phyloP scores from a whole-genome alignment of 768 basidiomycete genomes.

The Gelatoporia subvermispora region DNA sequence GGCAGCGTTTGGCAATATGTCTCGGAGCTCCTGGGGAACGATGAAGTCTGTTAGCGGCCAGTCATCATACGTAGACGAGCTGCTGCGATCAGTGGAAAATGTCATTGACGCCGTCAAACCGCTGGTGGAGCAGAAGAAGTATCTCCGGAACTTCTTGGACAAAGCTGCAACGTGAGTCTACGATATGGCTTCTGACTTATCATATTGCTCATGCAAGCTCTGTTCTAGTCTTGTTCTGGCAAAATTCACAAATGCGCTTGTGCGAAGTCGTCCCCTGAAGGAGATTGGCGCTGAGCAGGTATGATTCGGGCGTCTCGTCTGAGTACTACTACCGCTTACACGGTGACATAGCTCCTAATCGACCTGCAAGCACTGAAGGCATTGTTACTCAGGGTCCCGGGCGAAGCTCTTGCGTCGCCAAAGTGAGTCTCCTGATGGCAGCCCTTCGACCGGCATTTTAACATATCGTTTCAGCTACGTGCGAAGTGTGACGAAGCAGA shows the following conservation, averaged over 20 bases:
- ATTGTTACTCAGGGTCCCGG: conserved; percentile 79
- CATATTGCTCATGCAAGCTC: background rate
- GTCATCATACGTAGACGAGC: conserved; percentile 74
- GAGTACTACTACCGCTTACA: background rate
- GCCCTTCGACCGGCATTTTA: conserved; percentile 10
- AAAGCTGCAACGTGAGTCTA: conserved; percentile 77
- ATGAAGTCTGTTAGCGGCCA: conserved; percentile 83
- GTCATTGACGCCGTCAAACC: conserved; percentile 75
- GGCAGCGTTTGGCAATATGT: conserved; percentile 68
- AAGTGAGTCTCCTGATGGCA: conserved; percentile 37
- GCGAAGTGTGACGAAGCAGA: conserved; percentile 75
- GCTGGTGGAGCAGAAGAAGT: conserved; percentile 91
- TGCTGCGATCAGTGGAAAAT: conserved; percentile 70
- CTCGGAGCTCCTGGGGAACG: conserved; percentile 73
- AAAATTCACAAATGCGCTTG: conserved; percentile 85
- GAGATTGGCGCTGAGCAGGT: conserved; percentile 98
- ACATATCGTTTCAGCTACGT: conserved; percentile 75
- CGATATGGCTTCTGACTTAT: background rate
- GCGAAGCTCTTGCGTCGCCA: conserved; percentile 52
- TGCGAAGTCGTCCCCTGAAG: conserved; percentile 84
- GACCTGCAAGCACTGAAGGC: conserved; percentile 87
- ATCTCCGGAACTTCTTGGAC: conserved; percentile 87
- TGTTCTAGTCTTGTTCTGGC: conserved; percentile 65
- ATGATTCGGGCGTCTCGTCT: conserved; percentile 28
- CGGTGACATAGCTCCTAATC: conserved; percentile 61